phyloP scores from a whole-genome alignment of 2,329 filamentous ascomycete genomes.

The Neurospora crassa region DNA sequence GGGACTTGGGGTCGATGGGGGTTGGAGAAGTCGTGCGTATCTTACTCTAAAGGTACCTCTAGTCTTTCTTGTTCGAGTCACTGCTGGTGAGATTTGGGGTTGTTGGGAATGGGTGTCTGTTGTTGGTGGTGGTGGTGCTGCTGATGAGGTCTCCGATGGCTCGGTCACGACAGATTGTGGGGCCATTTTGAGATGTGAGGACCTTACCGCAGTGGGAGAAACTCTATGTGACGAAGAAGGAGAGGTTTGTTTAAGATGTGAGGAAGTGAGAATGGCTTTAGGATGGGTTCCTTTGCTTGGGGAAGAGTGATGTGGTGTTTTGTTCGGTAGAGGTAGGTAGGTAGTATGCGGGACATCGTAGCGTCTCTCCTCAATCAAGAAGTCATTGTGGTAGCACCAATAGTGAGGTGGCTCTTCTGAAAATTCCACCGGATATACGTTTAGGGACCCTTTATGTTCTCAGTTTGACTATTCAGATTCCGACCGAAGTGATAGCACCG shows the following conservation, averaged over 20 bases:
- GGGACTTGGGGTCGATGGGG: slow-evolving; percentile 9
- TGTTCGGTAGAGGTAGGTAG: too few species aligned
- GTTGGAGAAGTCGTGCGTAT: slow-evolving; percentile 10
- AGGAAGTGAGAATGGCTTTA: neutral
- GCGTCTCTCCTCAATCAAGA: neutral
- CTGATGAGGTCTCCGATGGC: neutral
- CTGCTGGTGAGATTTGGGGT: neutral
- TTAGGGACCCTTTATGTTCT: neutral
- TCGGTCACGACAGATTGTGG: neutral
- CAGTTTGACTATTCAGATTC: too few species aligned
- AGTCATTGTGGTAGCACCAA: neutral
- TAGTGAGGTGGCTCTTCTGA: neutral
- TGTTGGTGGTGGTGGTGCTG: neutral
- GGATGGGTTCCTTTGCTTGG: neutral
- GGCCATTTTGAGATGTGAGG: neutral
- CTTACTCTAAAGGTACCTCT: slow-evolving; percentile 1
- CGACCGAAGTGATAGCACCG: neutral
- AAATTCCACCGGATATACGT: neutral
- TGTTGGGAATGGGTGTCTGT: neutral
- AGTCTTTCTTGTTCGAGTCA: slow-evolving; percentile 8
- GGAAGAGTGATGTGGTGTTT: neutral
- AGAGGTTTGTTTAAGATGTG: neutral
- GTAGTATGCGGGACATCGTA: neutral
- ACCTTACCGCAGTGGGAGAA: neutral
- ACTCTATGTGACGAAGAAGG: neutral